Percentiles rank a stretch among this genome's conserved stretches.
These are phyloP conservation scores for Cytospora chrysosperma DNA, from an alignment of 2,329 filamentous ascomycete genomes.

Conservation along the genomic window DNA sequence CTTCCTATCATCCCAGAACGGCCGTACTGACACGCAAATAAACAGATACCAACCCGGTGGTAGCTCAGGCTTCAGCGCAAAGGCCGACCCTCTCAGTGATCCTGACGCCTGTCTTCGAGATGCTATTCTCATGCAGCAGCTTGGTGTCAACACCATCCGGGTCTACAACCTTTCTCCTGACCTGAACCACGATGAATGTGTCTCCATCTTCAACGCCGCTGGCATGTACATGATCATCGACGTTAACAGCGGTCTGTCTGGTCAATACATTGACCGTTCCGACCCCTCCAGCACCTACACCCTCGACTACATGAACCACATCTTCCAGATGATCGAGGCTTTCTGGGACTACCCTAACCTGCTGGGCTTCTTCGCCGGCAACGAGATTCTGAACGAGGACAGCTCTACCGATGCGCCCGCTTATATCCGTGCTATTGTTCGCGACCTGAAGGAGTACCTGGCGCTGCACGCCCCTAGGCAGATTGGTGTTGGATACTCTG, in stretches of 20 bases:
- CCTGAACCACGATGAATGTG: conserved; percentile 60
- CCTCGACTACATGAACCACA: conserved; percentile 55
- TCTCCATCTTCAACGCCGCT: conserved; percentile 60
- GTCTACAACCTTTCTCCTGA: conserved; percentile 63
- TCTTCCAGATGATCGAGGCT: conserved; percentile 59
- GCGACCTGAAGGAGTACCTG: conserved; percentile 75
- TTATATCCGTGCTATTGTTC: conserved; percentile 67
- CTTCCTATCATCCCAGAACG: no score
- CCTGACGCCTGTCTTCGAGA: conserved; percentile 52
- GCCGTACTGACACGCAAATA: no score
- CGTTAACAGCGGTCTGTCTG: conserved; percentile 57
- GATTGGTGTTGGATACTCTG: conserved; percentile 73
- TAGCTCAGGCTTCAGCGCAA: conserved; percentile 55
- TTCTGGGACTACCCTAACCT: conserved; percentile 61
- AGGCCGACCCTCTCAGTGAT: conserved; percentile 27
- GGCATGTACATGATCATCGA: conserved; percentile 47
- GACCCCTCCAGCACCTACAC: conserved; percentile 50
- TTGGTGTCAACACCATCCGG: conserved; percentile 61
- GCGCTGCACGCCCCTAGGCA: conserved; percentile 62
- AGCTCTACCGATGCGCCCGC: conserved; percentile 59
- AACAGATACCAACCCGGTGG: conserved; percentile 58
- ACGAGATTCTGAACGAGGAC: conserved; percentile 68
- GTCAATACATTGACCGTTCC: conserved; percentile 51
- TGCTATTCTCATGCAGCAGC: conserved; percentile 55
- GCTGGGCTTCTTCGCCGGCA: conserved; percentile 67